Base-by-base conservation (phyloP, 306 rosid species). In the barrel medic (Medicago truncatula) region DNA sequence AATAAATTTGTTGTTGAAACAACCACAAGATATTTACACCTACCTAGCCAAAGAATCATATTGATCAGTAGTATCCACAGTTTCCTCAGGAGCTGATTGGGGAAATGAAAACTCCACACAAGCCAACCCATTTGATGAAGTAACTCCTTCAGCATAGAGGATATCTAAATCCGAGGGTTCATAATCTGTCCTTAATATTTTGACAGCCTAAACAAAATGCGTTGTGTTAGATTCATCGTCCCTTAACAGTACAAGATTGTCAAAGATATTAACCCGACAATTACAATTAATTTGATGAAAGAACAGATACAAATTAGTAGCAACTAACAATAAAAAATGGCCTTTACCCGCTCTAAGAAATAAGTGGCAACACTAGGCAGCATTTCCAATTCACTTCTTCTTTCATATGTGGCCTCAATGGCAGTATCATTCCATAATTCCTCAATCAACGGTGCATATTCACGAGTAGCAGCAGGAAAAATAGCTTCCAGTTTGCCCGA, bases 401-500 rank as follows among this genome's bases (percentile, higher is more conserved):
- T 86, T 80, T 81, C 81, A 71, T 92, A 96, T 17, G 98, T 86
- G 67, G 94, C 99, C 82, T 89, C 88, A 66, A 96, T 85, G 73
- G 99, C 99, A 28, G 91, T 76, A 79, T 92, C 93, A 71, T 85
- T 87, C 99, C 99, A 96, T 74, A 96, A 83, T 85, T 92, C 99
- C 80, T 90, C 99, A 18, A 96, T 89, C 73, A 92, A 53, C 16
- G 99, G 99, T 25, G 93, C 97, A 83, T 96, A 96, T 86, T 96
- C 99, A 82, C 99, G 99, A 61, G 93, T 92, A 60, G 99, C 99
- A 17, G 99, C 99, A 64, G 99, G 99, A 82, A 96, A 96, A 79
- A 96, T 88, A 52, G 88, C 95, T 73, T 96, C 99, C 80, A 96
- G 80, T 83, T 89, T 89, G 80, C 99, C 99, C 0, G 92, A 78